phyloP scores from a whole-genome alignment of 2,329 filamentous ascomycete genomes.

The Nothophaeocryptopus gaeumannii region DNA sequence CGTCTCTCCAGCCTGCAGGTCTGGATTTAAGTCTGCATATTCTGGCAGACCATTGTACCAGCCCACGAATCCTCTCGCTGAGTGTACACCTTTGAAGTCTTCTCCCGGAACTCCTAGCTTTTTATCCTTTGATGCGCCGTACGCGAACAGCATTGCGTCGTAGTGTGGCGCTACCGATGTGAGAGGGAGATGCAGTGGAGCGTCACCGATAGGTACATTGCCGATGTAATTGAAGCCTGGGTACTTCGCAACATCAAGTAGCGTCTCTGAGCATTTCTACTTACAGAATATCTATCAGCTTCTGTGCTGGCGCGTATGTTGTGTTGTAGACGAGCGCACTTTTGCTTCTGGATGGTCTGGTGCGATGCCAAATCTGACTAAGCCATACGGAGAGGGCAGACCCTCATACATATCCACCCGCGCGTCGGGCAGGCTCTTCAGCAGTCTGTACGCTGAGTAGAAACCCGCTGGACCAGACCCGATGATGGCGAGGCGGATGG shows the following conservation, averaged over 20 bases:
- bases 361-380: slow-evolving; percentile 93
- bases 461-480: slow-evolving; percentile 92
- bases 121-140: slow-evolving; percentile 83
- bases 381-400: slow-evolving; percentile 84
- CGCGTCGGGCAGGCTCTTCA: slow-evolving; percentile 69
- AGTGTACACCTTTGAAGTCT: slow-evolving; percentile 72
- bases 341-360: slow-evolving; percentile 98
- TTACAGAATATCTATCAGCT: slow-evolving; percentile 25
- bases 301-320: slow-evolving; percentile 3
- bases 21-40: slow-evolving; percentile 67
- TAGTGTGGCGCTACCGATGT: slow-evolving; percentile 73
- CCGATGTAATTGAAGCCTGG: slow-evolving; percentile 86
- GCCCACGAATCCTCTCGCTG: slow-evolving; percentile 88
- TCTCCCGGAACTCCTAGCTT: slow-evolving; percentile 79
- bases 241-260: slow-evolving; percentile 79
- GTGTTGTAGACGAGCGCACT: slow-evolving; percentile 49
- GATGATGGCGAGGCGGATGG: slow-evolving; percentile 77
- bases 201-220: slow-evolving; percentile 74
- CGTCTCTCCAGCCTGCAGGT: slow-evolving; percentile 72
- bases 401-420: slow-evolving; percentile 95
- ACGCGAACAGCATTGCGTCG: slow-evolving; percentile 87
- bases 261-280: slow-evolving; percentile 92
- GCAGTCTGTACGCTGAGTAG: slow-evolving; percentile 83
- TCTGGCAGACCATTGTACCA: slow-evolving; percentile 98
- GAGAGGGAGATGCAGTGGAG: slow-evolving; percentile 57